These are phyloP conservation scores for Monilinia vaccinii-corymbosi DNA, from an alignment of 2,329 filamentous ascomycete species.

Conservation along the genomic window DNA sequence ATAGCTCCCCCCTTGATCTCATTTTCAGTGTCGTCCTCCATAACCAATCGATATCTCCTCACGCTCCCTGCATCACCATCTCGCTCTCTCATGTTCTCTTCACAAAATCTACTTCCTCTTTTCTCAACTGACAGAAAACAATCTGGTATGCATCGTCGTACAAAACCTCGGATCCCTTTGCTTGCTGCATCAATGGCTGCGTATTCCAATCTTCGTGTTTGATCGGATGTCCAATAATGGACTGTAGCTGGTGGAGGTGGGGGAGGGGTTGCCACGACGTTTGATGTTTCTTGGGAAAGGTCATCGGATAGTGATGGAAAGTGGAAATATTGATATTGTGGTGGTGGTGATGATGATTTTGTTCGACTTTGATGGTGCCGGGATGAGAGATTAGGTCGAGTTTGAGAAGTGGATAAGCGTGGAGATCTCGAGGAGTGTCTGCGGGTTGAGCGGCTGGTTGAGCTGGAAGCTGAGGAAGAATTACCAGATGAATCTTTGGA, in stretches of 20 bases:
- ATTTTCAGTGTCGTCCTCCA: constrained; percentile 13
- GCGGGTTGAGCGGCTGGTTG: constrained; percentile 9
- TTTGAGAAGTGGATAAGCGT: constrained; percentile 4
- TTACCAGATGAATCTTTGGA: constrained; percentile 11
- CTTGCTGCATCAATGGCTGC: constrained; percentile 56
- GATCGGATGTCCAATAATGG: constrained; percentile 59
- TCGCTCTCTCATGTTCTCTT: constrained; percentile 13
- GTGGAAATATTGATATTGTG: constrained; percentile 26
- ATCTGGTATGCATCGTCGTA: constrained; percentile 50
- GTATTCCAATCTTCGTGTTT: constrained; percentile 53
- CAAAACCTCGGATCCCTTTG: constrained; percentile 50
- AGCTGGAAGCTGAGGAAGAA: constrained; percentile 7
- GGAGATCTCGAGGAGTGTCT: constrained; percentile 12
- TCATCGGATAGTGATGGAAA: constrained; percentile 22
- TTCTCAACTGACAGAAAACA: constrained; percentile 47
- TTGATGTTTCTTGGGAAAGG: neutral
- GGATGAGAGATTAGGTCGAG: neutral
- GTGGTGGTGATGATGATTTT: neutral
- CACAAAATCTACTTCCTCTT: constrained; percentile 48
- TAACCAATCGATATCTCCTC: constrained; percentile 48
- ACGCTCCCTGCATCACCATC: constrained; percentile 48
- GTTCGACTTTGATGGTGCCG: constrained; percentile 12
- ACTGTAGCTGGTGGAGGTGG: constrained; percentile 47
- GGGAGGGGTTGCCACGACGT: constrained; percentile 29
- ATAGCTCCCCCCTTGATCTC: neutral